A percentile compares a stretch with the other conserved stretches of the same genome.
Conservation (phyloP, 2,329 filamentous ascomycete species). For the Xylariaceae sp. region DNA sequence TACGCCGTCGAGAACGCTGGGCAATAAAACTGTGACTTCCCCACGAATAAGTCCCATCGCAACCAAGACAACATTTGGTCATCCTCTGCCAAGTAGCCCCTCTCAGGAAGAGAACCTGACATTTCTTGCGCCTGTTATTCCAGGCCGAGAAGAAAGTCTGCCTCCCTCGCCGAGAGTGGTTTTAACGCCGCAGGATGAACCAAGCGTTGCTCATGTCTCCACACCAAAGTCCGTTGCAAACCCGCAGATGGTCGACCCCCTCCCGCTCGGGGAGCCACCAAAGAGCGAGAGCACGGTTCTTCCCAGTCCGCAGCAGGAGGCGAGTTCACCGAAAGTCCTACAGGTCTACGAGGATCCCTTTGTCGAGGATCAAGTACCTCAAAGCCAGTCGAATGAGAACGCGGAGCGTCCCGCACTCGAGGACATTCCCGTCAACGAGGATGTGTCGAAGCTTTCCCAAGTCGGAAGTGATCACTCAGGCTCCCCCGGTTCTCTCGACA, state of each 20-base stretch:
- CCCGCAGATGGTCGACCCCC: not conserved
- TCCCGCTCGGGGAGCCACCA: constrained; percentile 31
- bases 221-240: not conserved
- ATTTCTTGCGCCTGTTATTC: constrained; percentile 45
- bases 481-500: constrained; percentile 41
- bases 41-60: constrained; percentile 40
- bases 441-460: constrained; percentile 35
- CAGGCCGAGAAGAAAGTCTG: constrained; percentile 32
- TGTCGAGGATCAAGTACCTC: constrained; percentile 42
- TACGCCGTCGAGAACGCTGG: constrained; percentile 38
- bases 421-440: constrained; percentile 56
- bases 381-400: constrained; percentile 38
- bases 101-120: constrained; percentile 49
- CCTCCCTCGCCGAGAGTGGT: constrained; percentile 23
- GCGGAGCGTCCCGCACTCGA: constrained; percentile 46
- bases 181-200: constrained; percentile 36
- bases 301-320: constrained; percentile 15
- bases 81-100: constrained; percentile 37
- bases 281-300: constrained; percentile 12
- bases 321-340: constrained; percentile 36
- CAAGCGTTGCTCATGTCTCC: constrained; percentile 1
- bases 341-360: constrained; percentile 61
- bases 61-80: constrained; percentile 29
- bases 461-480: constrained; percentile 19
- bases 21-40: constrained; percentile 35